Evolutionary conservation across 805 yeast genomes (phyloP), one percentile per base, ranked within the genome.

Genomic region (Barnettozyma populi): DNA sequence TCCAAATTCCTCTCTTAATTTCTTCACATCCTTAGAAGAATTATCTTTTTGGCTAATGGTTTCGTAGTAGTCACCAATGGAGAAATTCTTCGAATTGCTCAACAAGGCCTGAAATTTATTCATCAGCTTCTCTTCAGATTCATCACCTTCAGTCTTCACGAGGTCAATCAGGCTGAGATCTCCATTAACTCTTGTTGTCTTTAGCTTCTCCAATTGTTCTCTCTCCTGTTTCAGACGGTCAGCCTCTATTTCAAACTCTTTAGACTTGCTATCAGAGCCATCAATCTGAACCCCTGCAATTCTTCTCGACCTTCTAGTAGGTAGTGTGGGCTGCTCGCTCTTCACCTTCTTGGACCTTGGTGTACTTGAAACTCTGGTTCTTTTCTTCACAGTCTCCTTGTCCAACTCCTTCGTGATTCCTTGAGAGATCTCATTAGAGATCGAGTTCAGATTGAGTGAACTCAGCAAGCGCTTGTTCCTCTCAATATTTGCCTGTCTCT

Each of bases 301-400:
- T 53, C 97, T 72, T 43, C 89, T 73, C 0, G 97, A 89, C 51
- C 90, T 74, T 61, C 97, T 73, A 1, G 82, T 71, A 0, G 96
- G 95, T 14, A 71, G 51, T 47, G 19, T 56, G 48, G 31, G 63
- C 59, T 44, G 43, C n/a, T 54, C 55, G 45, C 58, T 57, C 53
- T 59, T 48, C 47, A 55, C 60, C 34, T 57, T 57, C 25, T 59
- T 59, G 29, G 55, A 45, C 21, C 46, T 54, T 32, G 56, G 50
- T 11, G 44, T 45, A 23, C 59, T 40, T 24, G 57, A 52, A 18
- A 44, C 43, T 20, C 59, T 39, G 20, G 57, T 51, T 38, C 56
- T 37, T 53, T 57, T 53, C 52, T 51, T 47, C 20, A 49, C 50
- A 34, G 50, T 20, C 46, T 49, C 25, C 42, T 52, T 50, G 37